A percentile compares a stretch with the other conserved stretches of the same genome.
phyloP scores from a whole-genome alignment of 345 rosid species.

The Eucalyptus erythrocorys region DNA sequence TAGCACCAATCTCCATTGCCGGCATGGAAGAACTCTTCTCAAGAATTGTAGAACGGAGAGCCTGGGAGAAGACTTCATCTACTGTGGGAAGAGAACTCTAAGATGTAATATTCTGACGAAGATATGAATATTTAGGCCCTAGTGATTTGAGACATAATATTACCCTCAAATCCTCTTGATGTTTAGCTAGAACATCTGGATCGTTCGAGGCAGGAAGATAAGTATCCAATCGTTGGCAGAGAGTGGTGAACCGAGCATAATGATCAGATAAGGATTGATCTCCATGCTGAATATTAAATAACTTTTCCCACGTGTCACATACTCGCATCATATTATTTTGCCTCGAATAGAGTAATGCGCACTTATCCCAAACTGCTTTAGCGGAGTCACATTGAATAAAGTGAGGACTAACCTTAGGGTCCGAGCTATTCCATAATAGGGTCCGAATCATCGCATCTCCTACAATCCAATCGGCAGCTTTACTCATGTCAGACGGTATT shows the following conservation, averaged over 20 bases:
- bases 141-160: no score
- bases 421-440: no score
- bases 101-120: no score
- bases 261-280: neutral
- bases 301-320: no score
- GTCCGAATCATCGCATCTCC: no score
- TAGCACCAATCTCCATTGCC: neutral
- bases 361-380: no score
- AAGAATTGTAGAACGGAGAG: neutral
- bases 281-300: neutral
- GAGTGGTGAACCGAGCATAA: neutral
- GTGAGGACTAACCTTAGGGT: no score
- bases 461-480: no score
- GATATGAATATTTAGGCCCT: neutral
- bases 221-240: neutral
- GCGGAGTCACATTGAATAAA: no score
- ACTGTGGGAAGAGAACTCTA: neutral
- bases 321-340: no score
- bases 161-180: neutral
- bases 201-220: neutral
- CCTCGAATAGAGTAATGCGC: no score
- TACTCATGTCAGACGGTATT: no score
- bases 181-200: neutral
- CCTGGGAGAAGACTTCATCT: neutral
- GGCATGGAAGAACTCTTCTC: neutral